phyloP scores from a whole-genome alignment of 2,329 filamentous ascomycete species.

The Eutypella sp. region DNA sequence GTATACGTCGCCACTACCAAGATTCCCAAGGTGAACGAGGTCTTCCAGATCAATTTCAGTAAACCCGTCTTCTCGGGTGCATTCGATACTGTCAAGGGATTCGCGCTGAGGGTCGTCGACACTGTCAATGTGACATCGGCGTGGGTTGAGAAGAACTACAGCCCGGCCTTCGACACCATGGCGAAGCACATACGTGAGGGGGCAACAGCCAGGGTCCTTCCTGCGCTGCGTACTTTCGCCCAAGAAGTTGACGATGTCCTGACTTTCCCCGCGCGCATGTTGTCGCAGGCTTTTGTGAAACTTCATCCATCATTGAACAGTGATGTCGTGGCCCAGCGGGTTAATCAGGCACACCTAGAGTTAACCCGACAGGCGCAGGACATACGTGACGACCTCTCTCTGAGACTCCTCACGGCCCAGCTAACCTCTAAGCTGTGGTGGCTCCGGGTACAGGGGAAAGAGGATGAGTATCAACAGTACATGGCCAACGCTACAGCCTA shows the following conservation, averaged over 20 bases:
- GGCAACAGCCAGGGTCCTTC: slow-evolving; percentile 24
- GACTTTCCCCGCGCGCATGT: slow-evolving; percentile 12
- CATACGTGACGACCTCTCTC: slow-evolving; percentile 34
- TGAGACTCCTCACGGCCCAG: slow-evolving; percentile 48
- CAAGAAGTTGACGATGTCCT: slow-evolving; percentile 20
- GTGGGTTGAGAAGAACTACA: slow-evolving; percentile 29
- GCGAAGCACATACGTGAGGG: slow-evolving; percentile 27
- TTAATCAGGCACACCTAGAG: slow-evolving; percentile 27
- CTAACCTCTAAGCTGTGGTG: slow-evolving; percentile 53
- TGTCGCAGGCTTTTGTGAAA: slow-evolving; percentile 17
- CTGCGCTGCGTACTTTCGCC: slow-evolving; percentile 22
- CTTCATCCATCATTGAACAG: slow-evolving; percentile 19
- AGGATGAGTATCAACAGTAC: slow-evolving; percentile 42
- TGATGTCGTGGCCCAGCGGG: slow-evolving; percentile 18
- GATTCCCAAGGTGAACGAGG: slow-evolving; percentile 57
- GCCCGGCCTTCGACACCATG: slow-evolving; percentile 24
- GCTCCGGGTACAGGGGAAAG: slow-evolving; percentile 48
- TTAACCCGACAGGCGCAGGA: slow-evolving; percentile 29
- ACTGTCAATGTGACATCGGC: slow-evolving; percentile 32
- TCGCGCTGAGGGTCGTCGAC: slow-evolving; percentile 37
- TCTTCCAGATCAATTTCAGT: slow-evolving; percentile 56
- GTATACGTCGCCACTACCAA: slow-evolving; percentile 54
- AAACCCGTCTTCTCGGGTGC: slow-evolving; percentile 40
- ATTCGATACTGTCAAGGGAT: slow-evolving; percentile 34
- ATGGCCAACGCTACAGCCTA: slow-evolving; percentile 41